These are phyloP conservation scores for Hypsizygus ulmarius DNA, from an alignment of 1,284 basidiomycete genomes.

Conservation along the genomic window DNA sequence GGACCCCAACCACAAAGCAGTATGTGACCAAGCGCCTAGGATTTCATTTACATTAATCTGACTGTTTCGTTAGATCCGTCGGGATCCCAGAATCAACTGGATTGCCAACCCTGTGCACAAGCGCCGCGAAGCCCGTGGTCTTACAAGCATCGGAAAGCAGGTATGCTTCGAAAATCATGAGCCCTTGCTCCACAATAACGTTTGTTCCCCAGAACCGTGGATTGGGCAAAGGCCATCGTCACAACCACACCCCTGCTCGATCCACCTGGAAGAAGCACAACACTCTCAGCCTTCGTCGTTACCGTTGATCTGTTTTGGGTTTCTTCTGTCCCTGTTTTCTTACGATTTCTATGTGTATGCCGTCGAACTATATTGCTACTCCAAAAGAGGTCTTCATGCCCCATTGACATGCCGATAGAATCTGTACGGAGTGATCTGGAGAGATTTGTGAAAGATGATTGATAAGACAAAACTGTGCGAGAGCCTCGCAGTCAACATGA, in stretches of 20 bases:
- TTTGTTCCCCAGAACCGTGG: slow-evolving; percentile 69
- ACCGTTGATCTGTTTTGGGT: slow-evolving; percentile 68
- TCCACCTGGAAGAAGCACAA: slow-evolving; percentile 98
- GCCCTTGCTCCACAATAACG: slow-evolving; percentile 12
- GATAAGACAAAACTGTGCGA: not conserved
- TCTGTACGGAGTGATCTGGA: too few relatives aligned
- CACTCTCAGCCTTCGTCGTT: slow-evolving; percentile 96
- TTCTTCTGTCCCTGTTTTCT: slow-evolving; percentile 19
- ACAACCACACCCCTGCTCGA: slow-evolving; percentile 92
- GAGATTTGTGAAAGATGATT: not conserved
- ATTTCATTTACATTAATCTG: not conserved
- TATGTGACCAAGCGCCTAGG: slow-evolving; percentile 41
- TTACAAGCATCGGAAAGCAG: slow-evolving; percentile 95
- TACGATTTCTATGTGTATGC: slow-evolving; percentile 24
- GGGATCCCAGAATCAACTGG: slow-evolving; percentile 98
- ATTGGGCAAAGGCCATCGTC: slow-evolving; percentile 91
- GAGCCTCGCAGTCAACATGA: slow-evolving; percentile 12
- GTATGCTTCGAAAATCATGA: slow-evolving; percentile 36
- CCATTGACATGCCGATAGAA: slow-evolving; percentile 2
- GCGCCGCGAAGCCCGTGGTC: slow-evolving; percentile 95
- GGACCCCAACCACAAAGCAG: slow-evolving; percentile 90
- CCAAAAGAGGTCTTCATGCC: slow-evolving; percentile 15
- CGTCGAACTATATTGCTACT: slow-evolving; percentile 10
- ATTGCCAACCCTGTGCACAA: slow-evolving; percentile 99
- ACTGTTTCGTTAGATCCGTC: slow-evolving; percentile 64